Conservation (phyloP, 2,329 filamentous ascomycete genomes). For the Tolypocladium sp. region DNA sequence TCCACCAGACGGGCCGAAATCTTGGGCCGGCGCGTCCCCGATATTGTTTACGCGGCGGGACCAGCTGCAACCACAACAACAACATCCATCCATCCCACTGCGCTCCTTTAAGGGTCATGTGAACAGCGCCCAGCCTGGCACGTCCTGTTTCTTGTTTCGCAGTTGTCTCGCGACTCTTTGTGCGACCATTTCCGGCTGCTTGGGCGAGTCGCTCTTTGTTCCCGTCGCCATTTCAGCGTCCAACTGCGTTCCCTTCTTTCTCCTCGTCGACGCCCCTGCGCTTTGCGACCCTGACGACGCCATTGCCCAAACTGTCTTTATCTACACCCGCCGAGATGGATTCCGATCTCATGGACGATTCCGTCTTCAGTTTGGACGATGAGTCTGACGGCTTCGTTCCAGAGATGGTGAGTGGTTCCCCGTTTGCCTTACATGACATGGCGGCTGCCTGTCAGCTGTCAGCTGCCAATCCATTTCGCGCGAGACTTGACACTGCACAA, state of each 20-base stretch:
- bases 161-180: conserved; percentile 11
- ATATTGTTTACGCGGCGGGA: conserved; percentile 17
- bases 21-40: not conserved
- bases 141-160: conserved; percentile 10
- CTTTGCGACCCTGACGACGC: conserved; percentile 5
- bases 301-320: not conserved
- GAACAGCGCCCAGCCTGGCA: conserved; percentile 10
- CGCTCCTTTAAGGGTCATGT: conserved; percentile 11
- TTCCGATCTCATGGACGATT: conserved; percentile 49
- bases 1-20: not conserved
- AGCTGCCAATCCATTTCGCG: not conserved
- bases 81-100: conserved; percentile 7
- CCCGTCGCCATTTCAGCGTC: conserved; percentile 11
- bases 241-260: conserved; percentile 8
- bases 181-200: conserved; percentile 11
- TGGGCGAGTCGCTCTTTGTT: conserved; percentile 8
- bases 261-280: conserved; percentile 8
- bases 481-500: not conserved
- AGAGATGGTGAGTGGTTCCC: conserved; percentile 22
- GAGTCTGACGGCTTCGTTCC: conserved; percentile 33
- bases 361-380: conserved; percentile 26
- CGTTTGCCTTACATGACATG: not conserved
- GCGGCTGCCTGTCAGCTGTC: not conserved
- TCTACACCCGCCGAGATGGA: conserved; percentile 34
- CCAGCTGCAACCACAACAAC: conserved; percentile 16